Evolutionary conservation across 371 early-diverging fungal species (phyloP), one percentile per base, ranked within the genome.

Genomic region (Mortierella sp.): DNA sequence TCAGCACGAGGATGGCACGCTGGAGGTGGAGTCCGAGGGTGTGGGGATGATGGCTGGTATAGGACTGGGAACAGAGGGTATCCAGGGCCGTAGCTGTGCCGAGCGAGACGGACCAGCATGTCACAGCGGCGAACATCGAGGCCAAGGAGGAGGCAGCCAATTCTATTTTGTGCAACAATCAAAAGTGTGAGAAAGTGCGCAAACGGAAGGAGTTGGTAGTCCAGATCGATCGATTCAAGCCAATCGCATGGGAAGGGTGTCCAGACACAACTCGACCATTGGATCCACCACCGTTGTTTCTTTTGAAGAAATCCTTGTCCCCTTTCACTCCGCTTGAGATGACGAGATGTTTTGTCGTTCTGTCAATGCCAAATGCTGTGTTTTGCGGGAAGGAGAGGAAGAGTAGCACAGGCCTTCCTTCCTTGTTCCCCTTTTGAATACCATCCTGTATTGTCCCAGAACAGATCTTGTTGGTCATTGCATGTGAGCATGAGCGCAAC

Each of bases 41-140:
- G 43, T 92, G 92, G 72, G 91, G 91, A 88, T 97, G 96, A 32
- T 81, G 86, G 10, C 93, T 88, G 0, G 97, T 97, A 87, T 90
- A 96, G 35, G 96, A 92, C 88, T 98, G 98, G 35, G 95, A 94
- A 79, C 97, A 97, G 68, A 98, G 89, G 5, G 97, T 97, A 86
- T 98, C 98, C 32, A 98, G 89, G 0, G 96, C 97, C 51, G 96
- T 93, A 7, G 95, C 93, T 71, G 94, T 90, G 48, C 96, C 97
- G 46, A 94, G 92, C 12, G 95, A 93, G 54, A 97, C 88, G 14
- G 95, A 95, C 91, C 93, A 95, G 38, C 97, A 97, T 18, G 96
- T 94, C 8, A 97, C 96, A 55, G 95, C 94, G 32, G 95, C 94
- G 81, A 94, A 95, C 95, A 97, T 95, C 71, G 93, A 91, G 2